Percentiles rank a stretch among this genome's conserved stretches.
Evolutionary conservation across 768 basidiomycete species (phyloP).

Genomic region (Scleroderma citrinum): DNA sequence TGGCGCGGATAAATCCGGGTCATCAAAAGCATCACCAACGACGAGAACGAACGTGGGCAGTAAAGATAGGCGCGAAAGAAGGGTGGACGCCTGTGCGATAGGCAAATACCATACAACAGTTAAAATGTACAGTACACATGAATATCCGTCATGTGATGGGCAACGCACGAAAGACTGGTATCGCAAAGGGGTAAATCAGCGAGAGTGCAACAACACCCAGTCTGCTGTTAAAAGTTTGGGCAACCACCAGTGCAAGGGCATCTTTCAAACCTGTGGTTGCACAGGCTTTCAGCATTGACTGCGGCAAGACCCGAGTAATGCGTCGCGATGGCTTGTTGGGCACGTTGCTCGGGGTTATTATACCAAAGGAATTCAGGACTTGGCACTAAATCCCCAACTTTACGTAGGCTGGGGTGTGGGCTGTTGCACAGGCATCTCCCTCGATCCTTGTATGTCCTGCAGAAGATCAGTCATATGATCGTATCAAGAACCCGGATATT

Average conservation of each 20-base stretch:
- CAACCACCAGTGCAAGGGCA: background rate
- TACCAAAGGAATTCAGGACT: background rate
- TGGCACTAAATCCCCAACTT: background rate
- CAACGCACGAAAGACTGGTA: background rate
- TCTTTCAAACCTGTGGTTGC: background rate
- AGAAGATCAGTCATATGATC: background rate
- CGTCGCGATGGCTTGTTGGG: background rate
- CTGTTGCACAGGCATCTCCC: constrained; percentile 61
- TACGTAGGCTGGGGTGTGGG: constrained; percentile 52
- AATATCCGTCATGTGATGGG: constrained; percentile 7
- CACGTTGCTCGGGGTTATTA: background rate
- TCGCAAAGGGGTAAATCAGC: background rate
- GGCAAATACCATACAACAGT: constrained; percentile 18
- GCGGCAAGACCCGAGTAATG: background rate
- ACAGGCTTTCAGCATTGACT: background rate
- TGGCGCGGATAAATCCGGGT: constrained; percentile 3
- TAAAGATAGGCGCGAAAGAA: constrained; percentile 18
- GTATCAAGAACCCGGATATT: background rate
- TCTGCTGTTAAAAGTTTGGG: constrained; percentile 1
- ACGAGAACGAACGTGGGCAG: constrained; percentile 13
- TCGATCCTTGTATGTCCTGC: constrained; percentile 57
- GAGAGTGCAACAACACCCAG: constrained; percentile 5
- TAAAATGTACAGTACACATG: constrained; percentile 14
- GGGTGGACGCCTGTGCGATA: constrained; percentile 11
- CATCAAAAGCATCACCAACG: constrained; percentile 9